Evolutionary conservation across 768 basidiomycete species (phyloP).

Genomic region (Lepiota brunneoincarnata): DNA sequence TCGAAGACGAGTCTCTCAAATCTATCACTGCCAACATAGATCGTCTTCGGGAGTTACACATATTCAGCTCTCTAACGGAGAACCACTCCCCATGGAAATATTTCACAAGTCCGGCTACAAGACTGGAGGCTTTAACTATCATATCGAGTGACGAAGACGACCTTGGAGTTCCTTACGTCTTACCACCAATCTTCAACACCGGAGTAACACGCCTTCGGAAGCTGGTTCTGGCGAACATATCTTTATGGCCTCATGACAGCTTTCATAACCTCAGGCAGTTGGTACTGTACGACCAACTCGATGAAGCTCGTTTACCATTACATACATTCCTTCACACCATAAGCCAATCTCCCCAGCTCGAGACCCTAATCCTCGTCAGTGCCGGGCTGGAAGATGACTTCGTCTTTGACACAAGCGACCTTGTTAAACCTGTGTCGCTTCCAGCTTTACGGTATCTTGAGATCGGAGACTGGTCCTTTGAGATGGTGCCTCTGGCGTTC

Average conservation of each 20-base stretch:
- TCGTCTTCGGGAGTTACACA: constrained; percentile 5
- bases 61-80: constrained; percentile 9
- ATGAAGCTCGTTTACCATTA: constrained; percentile 6
- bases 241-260: constrained; percentile 9
- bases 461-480: constrained; percentile 9
- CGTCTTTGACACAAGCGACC: constrained; percentile 4
- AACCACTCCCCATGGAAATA: constrained; percentile 8
- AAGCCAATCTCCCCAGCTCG: constrained; percentile 4
- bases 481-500: constrained; percentile 4
- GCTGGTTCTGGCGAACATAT: constrained; percentile 11
- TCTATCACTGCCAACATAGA: neutral
- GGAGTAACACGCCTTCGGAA: constrained; percentile 1
- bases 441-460: constrained; percentile 3
- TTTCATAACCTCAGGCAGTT: constrained; percentile 6
- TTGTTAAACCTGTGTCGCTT: neutral
- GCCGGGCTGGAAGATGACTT: constrained; percentile 9
- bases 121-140: constrained; percentile 1
- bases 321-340: constrained; percentile 9
- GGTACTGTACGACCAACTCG: constrained; percentile 8
- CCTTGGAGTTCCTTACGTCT: neutral
- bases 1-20: constrained; percentile 4
- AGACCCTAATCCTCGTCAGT: constrained; percentile 10
- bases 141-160: constrained; percentile 11
- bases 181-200: constrained; percentile 5
- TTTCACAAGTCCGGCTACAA: constrained; percentile 1